phyloP scores from a whole-genome alignment of 2,329 filamentous ascomycete species.

The Beauveria scarabaeidicola region DNA sequence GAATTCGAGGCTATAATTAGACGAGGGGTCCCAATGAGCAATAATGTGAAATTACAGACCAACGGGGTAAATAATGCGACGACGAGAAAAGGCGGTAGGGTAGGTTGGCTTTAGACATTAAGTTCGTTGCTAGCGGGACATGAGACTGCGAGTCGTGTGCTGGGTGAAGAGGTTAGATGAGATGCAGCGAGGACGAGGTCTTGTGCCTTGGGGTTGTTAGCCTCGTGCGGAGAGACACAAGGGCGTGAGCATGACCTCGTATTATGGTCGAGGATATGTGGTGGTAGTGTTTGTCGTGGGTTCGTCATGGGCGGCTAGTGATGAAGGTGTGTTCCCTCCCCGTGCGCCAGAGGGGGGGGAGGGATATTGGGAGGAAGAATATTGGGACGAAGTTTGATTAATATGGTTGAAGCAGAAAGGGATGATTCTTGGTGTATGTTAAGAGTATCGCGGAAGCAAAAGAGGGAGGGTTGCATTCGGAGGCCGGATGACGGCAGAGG shows the following conservation, averaged over 20 bases:
- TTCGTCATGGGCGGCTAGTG: not conserved
- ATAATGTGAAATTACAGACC: not conserved
- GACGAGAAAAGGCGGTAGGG: not conserved
- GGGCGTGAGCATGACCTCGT: conserved; percentile 7
- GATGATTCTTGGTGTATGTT: not conserved
- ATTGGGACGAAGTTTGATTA: not conserved
- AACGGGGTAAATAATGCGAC: not conserved
- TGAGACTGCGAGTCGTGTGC: not conserved
- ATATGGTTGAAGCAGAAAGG: not conserved
- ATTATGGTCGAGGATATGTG: not conserved
- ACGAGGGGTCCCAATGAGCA: not conserved
- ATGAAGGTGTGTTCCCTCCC: not conserved
- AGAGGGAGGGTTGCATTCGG: conserved; percentile 4
- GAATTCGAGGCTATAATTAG: not conserved
- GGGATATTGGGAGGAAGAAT: not conserved
- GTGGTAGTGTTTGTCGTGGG: not conserved
- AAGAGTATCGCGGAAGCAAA: not conserved
- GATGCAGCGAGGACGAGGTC: not conserved
- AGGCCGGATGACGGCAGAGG: conserved; percentile 9
- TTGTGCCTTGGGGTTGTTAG: not conserved
- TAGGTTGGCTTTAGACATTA: no score
- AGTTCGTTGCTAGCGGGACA: not conserved
- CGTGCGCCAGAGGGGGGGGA: not conserved
- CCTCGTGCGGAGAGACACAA: not conserved
- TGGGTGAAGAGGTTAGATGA: not conserved